These are phyloP conservation scores for Metrosideros polymorpha DNA, from an alignment of 441 rosid species.

Conservation along the genomic window DNA sequence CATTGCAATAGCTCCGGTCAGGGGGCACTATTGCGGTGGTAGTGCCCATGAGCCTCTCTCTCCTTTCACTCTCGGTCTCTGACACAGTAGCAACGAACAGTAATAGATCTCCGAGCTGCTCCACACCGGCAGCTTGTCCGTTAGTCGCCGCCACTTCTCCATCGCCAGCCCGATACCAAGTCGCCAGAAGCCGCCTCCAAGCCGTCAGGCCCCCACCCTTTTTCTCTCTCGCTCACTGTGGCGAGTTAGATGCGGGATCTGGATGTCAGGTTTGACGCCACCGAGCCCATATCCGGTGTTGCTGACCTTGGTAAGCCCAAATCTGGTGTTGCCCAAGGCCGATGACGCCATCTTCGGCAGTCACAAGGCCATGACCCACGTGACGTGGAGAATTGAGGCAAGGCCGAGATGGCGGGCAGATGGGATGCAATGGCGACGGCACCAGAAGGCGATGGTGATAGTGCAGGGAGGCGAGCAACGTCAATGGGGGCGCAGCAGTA, in stretches of 20 bases:
- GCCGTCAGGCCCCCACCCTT: background rate
- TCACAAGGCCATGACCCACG: no score
- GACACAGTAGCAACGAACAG: background rate
- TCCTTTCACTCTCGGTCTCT: background rate
- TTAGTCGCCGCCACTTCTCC: background rate
- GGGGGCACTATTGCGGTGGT: background rate
- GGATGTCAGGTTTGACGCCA: background rate
- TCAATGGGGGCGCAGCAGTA: background rate
- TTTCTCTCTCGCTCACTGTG: background rate
- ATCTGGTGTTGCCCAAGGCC: no score
- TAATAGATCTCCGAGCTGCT: background rate
- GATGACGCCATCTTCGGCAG: no score
- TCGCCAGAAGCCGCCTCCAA: background rate
- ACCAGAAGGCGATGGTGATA: accelerated
- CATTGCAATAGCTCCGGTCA: no score
- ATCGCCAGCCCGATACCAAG: background rate
- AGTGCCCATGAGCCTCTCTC: background rate
- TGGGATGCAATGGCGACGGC: background rate
- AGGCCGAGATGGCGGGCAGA: background rate
- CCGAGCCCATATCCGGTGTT: no score
- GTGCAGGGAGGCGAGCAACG: background rate
- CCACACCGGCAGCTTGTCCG: background rate
- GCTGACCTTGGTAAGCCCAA: no score
- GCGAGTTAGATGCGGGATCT: background rate
- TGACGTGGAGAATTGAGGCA: background rate